Base-by-base conservation (phyloP, 202 grass and related monocot species). In the Zoysia matrella region DNA sequence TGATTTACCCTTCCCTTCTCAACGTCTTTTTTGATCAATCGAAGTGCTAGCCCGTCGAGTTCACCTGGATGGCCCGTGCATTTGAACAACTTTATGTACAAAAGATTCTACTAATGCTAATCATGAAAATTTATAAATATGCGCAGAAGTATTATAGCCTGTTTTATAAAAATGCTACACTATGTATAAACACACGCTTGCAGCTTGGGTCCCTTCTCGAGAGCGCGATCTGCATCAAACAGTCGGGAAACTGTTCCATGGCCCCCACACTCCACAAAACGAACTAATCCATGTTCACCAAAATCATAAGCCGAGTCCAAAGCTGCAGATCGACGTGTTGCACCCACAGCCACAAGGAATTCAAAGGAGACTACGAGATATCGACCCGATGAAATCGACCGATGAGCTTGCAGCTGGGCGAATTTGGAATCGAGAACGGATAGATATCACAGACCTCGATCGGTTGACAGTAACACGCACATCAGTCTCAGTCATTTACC, bases 391-490 rank as follows among this genome's bases (percentile, higher is more conserved):
- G 1, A 75, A 61, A 47, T 30, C 43, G 11, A 11, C 13, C 4
- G 22, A 30, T 30, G 22, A 30, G 22, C 22, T 30, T 30, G 22
- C 22, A 48, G 73, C 56, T 61, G 11, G 54, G 51, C 47, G 48
- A 13, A 71, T 18, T 57, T 85, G 83, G 75, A 85, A 65, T 48
- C 61, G 61, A 65, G 22, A 30, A 30, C 22, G 76, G 53, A 86
- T 78, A 86, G 67, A 68, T 16, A 81, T 30, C 22, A 30, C 22
- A 30, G 22, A 30, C 22, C 22, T 30, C 22, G 22, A 30, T 71
- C 44, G 47, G 56, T 15, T 84, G 86, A 88, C 62, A 72, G 80
- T 82, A 78, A 89, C 88, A 13, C 74, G 79, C 79, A 86, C 73
- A 65, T 48, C 36, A 15, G 67, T 30, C 22, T 30, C 22, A 30